Evolutionary conservation across 208 protist species (phyloP), one percentile per base, ranked within the genome.

Genomic region (Acanthamoeba castellanii): DNA sequence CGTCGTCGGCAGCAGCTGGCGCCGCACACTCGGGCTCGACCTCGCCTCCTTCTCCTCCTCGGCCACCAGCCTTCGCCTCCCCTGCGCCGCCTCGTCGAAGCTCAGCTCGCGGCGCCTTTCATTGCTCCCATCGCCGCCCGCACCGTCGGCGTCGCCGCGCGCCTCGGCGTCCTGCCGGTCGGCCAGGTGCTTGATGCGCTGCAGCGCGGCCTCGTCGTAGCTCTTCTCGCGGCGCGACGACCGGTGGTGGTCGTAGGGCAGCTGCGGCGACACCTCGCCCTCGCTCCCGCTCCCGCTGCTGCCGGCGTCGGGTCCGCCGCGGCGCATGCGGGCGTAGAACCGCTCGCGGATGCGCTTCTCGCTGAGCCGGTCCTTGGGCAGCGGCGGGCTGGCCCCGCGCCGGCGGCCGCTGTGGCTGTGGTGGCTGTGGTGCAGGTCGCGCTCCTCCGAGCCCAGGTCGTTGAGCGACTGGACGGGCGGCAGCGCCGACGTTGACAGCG

Each of bases 281-380:
- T 78, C 70, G 11, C 20, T 27, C 20, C n/a, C 70, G 8, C 70
- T 78, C 30, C 70, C 70, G 8, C 70, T 78, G 20, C 27, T 32
- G 74, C 45, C 42, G 74, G 1, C 66, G 6, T 74, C 66, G 66
- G 16, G 55, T 61, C 52, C 11, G 52, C 74, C 34, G 9, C 74
- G 30, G 27, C 74, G 74, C 74, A 82, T 82, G 18, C 74, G 74
- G 14, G 74, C 74, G 42, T 82, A 82, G 74, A 82, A 82, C 22
- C 74, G 74, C 74, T 82, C 74, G 74, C 74, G 74, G 8, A 82
- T 82, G 37, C 74, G 74, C 74, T 50, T 82, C 42, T 82, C 74
- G 34, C 34, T 52, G 30, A 82, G 74, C 30, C 74, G 66, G 66
- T 72, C 66, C 30, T 22, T 30, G 20, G 20, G 8, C 30, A 30